A percentile compares a stretch with the other conserved stretches of the same genome.
phyloP scores from a whole-genome alignment of 106 monocot species.

The Allium fistulosum region DNA sequence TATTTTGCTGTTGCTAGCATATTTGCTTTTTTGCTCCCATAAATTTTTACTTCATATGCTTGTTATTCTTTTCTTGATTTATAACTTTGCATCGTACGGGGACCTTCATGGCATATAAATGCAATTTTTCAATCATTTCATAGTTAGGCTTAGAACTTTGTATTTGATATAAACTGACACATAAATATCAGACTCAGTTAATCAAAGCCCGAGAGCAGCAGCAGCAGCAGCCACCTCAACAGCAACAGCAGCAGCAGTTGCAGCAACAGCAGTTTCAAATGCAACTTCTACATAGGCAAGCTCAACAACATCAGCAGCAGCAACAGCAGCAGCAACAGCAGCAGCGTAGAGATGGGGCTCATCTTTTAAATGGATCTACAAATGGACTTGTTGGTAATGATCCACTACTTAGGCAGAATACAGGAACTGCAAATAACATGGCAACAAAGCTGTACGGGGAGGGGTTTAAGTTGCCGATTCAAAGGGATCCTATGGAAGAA shows the following conservation, averaged over 20 bases:
- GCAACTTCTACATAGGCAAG: constrained; percentile 31
- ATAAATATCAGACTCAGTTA: constrained; percentile 12
- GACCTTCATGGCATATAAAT: too few species aligned
- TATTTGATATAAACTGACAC: too few species aligned
- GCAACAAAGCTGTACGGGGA: constrained; percentile 87
- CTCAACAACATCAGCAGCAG: constrained; percentile 4
- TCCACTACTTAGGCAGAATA: constrained; percentile 56
- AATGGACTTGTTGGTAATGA: constrained; percentile 60
- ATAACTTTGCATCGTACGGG: too few species aligned
- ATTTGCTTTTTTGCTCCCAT: too few species aligned
- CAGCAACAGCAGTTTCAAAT: constrained; percentile 32
- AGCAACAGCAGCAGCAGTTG: constrained; percentile 5
- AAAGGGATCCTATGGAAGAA: constrained; percentile 64
- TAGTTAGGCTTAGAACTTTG: too few species aligned
- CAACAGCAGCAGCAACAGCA: constrained; percentile 39
- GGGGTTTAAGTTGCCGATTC: constrained; percentile 55
- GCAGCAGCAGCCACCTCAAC: constrained; percentile 24
- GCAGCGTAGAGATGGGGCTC: constrained; percentile 43
- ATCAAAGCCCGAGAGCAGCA: constrained; percentile 41
- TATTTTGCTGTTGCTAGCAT: too few species aligned
- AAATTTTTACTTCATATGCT: too few species aligned
- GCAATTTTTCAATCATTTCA: too few species aligned
- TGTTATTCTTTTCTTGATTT: too few species aligned
- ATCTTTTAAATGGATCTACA: constrained; percentile 51
- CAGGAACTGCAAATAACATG: constrained; percentile 64